phyloP scores from a whole-genome alignment of 2,329 filamentous ascomycete genomes.

The Aspergillus sp. region DNA sequence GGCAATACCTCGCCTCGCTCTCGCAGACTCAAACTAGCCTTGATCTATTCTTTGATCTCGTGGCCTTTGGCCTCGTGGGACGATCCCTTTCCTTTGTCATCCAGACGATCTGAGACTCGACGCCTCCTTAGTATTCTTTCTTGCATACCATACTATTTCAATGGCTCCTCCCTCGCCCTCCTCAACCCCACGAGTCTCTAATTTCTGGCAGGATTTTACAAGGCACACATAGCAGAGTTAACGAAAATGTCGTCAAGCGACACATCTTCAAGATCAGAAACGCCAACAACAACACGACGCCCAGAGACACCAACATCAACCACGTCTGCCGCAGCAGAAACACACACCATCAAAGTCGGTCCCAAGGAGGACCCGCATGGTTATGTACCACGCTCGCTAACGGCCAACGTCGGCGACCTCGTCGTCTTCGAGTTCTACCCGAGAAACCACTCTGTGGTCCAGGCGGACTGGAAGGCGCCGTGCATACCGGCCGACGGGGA shows the following conservation, averaged over 20 bases:
- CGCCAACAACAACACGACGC: background rate
- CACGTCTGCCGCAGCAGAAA: conserved; percentile 19
- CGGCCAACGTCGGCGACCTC: conserved; percentile 37
- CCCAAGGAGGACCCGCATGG: conserved; percentile 36
- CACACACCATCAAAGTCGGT: conserved; percentile 42
- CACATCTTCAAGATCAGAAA: background rate
- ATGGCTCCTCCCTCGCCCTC: background rate
- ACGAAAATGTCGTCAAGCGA: background rate
- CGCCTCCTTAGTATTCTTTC: background rate
- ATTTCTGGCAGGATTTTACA: background rate
- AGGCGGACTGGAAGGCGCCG: conserved; percentile 62
- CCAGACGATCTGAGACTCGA: background rate
- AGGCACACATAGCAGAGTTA: background rate
- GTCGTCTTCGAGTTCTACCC: conserved; percentile 66
- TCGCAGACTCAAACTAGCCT: background rate
- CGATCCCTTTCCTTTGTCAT: background rate
- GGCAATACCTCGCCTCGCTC: background rate
- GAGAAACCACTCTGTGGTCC: conserved; percentile 66
- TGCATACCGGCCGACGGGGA: conserved; percentile 59
- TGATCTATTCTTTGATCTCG: background rate
- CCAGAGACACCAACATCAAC: background rate
- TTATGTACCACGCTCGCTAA: conserved; percentile 35
- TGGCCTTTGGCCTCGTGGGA: background rate
- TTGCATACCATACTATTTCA: background rate
- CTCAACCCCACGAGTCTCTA: background rate